Evolutionary conservation across 768 basidiomycete genomes (phyloP).

Genomic region (Mycena epipterygia): DNA sequence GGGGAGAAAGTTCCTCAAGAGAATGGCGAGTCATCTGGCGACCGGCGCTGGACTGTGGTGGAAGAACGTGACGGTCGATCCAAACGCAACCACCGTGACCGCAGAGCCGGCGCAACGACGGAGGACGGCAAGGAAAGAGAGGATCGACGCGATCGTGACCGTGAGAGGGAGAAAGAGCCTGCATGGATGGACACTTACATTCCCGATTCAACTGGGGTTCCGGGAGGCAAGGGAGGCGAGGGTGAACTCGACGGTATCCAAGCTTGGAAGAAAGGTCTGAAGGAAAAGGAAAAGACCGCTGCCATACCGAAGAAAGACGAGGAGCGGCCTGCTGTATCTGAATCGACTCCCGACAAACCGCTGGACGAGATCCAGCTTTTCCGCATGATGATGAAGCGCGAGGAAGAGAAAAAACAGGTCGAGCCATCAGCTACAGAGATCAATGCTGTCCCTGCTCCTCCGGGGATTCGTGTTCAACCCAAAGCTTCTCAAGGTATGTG

Average conservation of each 20-base stretch:
- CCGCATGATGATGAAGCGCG: conserved; percentile 86
- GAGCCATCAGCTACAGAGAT: conserved; percentile 38
- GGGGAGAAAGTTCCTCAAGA: conserved; percentile 52
- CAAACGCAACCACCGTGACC: conserved; percentile 73
- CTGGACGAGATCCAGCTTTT: conserved; percentile 90
- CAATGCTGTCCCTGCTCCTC: conserved; percentile 11
- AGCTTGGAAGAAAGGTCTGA: conserved; percentile 89
- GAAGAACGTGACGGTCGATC: conserved; percentile 79
- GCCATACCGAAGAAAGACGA: conserved; percentile 28
- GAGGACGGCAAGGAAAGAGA: conserved; percentile 64
- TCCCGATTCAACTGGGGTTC: conserved; percentile 73
- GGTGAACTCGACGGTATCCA: conserved; percentile 89
- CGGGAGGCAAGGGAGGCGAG: conserved; percentile 69
- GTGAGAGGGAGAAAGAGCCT: conserved; percentile 86
- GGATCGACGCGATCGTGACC: conserved; percentile 65
- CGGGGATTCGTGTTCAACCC: conserved; percentile 22
- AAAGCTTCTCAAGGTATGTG: conserved; percentile 31
- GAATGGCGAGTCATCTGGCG: conserved; percentile 59
- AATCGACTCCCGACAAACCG: conserved; percentile 50
- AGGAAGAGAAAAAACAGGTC: conserved; percentile 64
- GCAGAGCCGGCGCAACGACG: conserved; percentile 55
- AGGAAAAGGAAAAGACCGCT: conserved; percentile 68
- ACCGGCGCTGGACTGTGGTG: conserved; percentile 70
- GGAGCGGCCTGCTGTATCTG: conserved; percentile 31
- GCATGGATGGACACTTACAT: conserved; percentile 95